phyloP scores from a whole-genome alignment of 768 basidiomycete species.

The Chlorophyllum brunneum region DNA sequence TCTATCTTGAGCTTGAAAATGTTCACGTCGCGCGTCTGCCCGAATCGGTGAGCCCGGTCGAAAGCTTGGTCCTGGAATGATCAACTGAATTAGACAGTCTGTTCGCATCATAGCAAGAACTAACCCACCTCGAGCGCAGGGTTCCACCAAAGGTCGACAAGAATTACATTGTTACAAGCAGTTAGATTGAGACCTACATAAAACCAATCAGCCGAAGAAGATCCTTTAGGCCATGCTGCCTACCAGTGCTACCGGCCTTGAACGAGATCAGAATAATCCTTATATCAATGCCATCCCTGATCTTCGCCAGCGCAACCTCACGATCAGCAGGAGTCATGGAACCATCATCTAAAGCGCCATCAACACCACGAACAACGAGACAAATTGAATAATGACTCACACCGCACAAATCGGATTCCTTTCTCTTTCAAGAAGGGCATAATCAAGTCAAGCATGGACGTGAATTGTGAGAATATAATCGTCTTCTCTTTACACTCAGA shows the following conservation, averaged over 20 bases:
- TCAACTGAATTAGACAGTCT: neutral
- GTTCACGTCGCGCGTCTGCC: conserved; percentile 82
- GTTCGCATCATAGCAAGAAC: conserved; percentile 13
- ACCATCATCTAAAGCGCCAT: conserved; percentile 71
- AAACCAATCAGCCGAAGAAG: conserved; percentile 5
- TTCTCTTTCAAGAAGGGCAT: conserved; percentile 75
- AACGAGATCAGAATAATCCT: conserved; percentile 92
- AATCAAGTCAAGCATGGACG: conserved; percentile 80
- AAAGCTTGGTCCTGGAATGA: conserved; percentile 79
- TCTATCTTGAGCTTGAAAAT: conserved; percentile 89
- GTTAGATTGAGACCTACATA: conserved; percentile 79
- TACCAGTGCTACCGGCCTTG: conserved; percentile 94
- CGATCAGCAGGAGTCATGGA: conserved; percentile 76
- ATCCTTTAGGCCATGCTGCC: conserved; percentile 17
- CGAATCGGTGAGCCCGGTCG: conserved; percentile 86
- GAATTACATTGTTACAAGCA: conserved; percentile 90
- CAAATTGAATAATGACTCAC: conserved; percentile 48
- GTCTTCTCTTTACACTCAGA: conserved; percentile 76
- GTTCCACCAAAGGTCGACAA: conserved; percentile 96
- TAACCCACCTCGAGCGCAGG: conserved; percentile 71
- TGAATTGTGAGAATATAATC: conserved; percentile 95
- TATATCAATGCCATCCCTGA: conserved; percentile 53
- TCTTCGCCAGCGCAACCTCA: conserved; percentile 68
- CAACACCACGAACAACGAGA: conserved; percentile 3
- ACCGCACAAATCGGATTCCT: conserved; percentile 75